A percentile compares a stretch with the other conserved stretches of the same genome.
These are phyloP conservation scores for Parmelia sp. DNA, from an alignment of 495 filamentous ascomycete genomes.

Conservation along the genomic window DNA sequence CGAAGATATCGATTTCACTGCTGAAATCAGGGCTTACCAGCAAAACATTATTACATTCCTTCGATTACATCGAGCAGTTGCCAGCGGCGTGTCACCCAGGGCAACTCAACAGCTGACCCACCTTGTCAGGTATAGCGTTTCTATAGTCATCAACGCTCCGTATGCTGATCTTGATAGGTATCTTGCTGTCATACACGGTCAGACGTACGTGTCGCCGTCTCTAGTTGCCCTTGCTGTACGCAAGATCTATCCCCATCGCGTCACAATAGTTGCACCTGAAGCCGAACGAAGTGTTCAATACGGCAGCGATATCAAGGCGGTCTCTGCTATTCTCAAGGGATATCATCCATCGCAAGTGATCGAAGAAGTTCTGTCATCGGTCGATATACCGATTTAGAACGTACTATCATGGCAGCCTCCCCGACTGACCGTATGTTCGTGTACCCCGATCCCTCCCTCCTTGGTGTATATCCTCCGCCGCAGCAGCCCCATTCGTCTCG, in stretches of 20 bases:
- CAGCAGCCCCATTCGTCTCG: neutral
- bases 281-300: constrained; percentile 87
- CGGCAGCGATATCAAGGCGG: constrained; percentile 70
- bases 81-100: constrained; percentile 64
- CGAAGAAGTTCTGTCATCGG: constrained; percentile 67
- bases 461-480: neutral
- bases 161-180: constrained; percentile 33
- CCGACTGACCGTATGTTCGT: neutral
- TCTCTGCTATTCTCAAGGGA: constrained; percentile 58
- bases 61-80: constrained; percentile 76
- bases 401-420: neutral
- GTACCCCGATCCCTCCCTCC: neutral
- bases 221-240: constrained; percentile 75
- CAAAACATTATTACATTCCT: constrained; percentile 82
- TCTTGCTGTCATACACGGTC: constrained; percentile 76
- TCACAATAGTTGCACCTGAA: constrained; percentile 59
- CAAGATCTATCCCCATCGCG: constrained; percentile 83
- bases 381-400: constrained; percentile 61
- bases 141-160: neutral
- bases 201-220: constrained; percentile 77
- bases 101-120: constrained; percentile 71
- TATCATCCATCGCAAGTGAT: constrained; percentile 71
- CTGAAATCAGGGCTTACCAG: constrained; percentile 72
- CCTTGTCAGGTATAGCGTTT: constrained; percentile 49
- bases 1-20: constrained; percentile 40